phyloP scores from a whole-genome alignment of 352 stramenopile species.

The Phytophthora pini region DNA sequence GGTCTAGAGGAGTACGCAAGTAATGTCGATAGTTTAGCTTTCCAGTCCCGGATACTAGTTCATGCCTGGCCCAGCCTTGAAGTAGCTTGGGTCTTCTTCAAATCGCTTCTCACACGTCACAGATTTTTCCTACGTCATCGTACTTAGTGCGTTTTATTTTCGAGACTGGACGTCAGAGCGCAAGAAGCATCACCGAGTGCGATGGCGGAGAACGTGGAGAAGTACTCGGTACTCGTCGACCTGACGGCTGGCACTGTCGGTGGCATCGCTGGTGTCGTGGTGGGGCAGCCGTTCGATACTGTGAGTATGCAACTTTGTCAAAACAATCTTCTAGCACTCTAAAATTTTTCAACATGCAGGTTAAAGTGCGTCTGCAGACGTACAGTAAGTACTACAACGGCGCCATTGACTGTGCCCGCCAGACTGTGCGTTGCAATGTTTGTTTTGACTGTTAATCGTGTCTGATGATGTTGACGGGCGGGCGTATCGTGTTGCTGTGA shows the following conservation, averaged over 20 bases:
- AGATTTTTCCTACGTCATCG: too few relatives aligned
- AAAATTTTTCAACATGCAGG: slow-evolving; percentile 26
- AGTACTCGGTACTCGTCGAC: slow-evolving; percentile 51
- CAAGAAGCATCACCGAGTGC: slow-evolving; percentile 2
- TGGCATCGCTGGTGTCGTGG: slow-evolving; percentile 57
- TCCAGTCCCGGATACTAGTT: too few relatives aligned
- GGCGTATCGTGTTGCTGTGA: neutral
- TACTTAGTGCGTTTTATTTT: too few relatives aligned
- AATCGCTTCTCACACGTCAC: too few relatives aligned
- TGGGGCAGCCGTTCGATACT: slow-evolving; percentile 71
- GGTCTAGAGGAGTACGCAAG: too few relatives aligned
- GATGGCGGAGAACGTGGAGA: slow-evolving; percentile 38
- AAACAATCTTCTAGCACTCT: neutral
- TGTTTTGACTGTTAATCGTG: neutral
- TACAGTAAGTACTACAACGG: slow-evolving; percentile 62
- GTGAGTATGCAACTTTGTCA: slow-evolving; percentile 27
- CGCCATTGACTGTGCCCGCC: slow-evolving; percentile 50
- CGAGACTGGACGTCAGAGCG: slow-evolving; percentile 5
- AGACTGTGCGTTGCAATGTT: slow-evolving; percentile 40
- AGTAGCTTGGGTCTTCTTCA: too few relatives aligned
- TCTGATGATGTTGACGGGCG: slow-evolving; percentile 2
- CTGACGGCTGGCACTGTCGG: slow-evolving; percentile 58
- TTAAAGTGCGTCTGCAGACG: slow-evolving; percentile 72
- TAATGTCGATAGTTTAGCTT: too few relatives aligned
- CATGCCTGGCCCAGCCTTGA: too few relatives aligned